These are phyloP conservation scores for Colletotrichum sp. DNA, from an alignment of 2,329 filamentous ascomycete genomes.

Conservation along the genomic window DNA sequence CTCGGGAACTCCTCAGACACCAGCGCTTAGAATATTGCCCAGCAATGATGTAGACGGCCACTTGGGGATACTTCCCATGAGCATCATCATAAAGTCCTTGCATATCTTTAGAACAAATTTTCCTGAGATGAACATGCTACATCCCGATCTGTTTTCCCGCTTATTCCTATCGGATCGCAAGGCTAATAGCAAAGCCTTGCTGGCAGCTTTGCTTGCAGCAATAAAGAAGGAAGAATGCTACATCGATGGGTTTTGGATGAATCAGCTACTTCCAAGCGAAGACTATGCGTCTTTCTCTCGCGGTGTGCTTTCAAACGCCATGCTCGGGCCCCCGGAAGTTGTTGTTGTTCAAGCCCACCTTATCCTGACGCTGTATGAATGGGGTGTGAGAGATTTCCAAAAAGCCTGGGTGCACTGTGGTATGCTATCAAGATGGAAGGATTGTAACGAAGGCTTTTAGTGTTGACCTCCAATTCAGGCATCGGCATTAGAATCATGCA, in stretches of 20 bases:
- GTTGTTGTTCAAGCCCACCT: not conserved
- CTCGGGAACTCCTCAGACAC: not conserved
- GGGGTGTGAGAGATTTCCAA: not conserved
- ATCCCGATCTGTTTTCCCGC: not conserved
- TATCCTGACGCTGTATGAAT: not conserved
- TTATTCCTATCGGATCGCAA: not conserved
- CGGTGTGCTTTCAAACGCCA: not conserved
- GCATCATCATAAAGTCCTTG: not conserved
- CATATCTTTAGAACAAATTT: not conserved
- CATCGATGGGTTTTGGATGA: not conserved
- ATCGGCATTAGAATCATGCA: not conserved
- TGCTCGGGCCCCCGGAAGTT: not conserved
- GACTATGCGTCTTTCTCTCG: not conserved
- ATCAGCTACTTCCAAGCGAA: not conserved
- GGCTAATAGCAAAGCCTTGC: not conserved
- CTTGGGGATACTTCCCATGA: not conserved
- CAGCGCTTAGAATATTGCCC: not conserved
- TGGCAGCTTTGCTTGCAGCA: not conserved
- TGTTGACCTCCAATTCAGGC: not conserved
- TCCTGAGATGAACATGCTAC: not conserved
- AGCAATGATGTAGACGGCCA: not conserved
- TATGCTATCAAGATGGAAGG: not conserved
- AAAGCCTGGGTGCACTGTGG: not conserved
- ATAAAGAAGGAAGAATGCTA: not conserved
- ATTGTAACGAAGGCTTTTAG: not conserved